Conservation (phyloP, 1,139 yeast genomes). For the Petasospora rhodanensis region DNA sequence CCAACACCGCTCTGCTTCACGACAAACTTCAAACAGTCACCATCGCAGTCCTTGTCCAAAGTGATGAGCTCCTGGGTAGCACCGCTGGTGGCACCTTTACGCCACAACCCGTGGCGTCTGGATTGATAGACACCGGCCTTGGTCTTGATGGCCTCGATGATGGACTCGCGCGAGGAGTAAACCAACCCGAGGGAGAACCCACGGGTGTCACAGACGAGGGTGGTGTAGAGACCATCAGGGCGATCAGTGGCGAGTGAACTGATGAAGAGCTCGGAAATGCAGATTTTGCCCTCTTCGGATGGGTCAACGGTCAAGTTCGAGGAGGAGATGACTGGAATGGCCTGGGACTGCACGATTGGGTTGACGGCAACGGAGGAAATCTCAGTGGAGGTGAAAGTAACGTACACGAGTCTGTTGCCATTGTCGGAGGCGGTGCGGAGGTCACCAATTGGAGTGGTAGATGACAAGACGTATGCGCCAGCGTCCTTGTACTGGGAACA, state of each 20-base stretch:
- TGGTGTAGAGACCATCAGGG: slow-evolving; percentile 77
- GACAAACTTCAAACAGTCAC: slow-evolving; percentile 80
- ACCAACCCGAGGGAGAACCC: slow-evolving; percentile 81
- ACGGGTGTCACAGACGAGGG: slow-evolving; percentile 70
- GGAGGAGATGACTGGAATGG: slow-evolving; percentile 45
- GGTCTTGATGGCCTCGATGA: slow-evolving; percentile 74
- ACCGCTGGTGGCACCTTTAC: slow-evolving; percentile 93
- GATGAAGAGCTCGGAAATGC: slow-evolving; percentile 50
- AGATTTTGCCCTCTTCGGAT: slow-evolving; percentile 30
- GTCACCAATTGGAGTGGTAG: slow-evolving; percentile 23
- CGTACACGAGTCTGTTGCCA: slow-evolving; percentile 44
- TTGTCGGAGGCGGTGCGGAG: slow-evolving; percentile 27
- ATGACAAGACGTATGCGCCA: slow-evolving; percentile 24
- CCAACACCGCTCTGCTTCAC: slow-evolving; percentile 84
- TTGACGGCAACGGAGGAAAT: slow-evolving; percentile 22
- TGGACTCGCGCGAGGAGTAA: slow-evolving; percentile 80
- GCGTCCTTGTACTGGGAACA: slow-evolving; percentile 14
- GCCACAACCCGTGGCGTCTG: slow-evolving; percentile 87
- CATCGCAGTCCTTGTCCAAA: slow-evolving; percentile 82
- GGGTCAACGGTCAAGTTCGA: slow-evolving; percentile 38
- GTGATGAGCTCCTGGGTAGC: slow-evolving; percentile 75
- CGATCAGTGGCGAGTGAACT: slow-evolving; percentile 72
- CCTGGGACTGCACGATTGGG: slow-evolving; percentile 35
- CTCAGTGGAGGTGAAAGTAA: slow-evolving; percentile 19
- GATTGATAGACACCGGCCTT: slow-evolving; percentile 92